Evolutionary conservation across 2,329 filamentous ascomycete genomes (phyloP).

Genomic region (Sarocladium strictum): DNA sequence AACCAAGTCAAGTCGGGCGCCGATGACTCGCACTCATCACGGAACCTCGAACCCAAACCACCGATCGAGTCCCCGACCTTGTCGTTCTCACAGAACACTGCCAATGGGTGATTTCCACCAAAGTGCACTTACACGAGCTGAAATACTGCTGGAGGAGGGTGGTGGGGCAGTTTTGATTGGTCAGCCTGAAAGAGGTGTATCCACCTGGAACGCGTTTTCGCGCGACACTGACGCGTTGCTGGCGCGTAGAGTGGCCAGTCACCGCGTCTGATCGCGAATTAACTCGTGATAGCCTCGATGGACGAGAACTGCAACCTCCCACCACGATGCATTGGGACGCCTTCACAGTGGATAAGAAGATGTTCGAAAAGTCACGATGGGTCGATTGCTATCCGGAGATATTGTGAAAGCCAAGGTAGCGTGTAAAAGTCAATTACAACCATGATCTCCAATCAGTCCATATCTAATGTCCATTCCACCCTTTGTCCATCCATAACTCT

Average conservation of each 20-base stretch:
- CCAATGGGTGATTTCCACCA: no score
- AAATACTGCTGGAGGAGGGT: neutral
- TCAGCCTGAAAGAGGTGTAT: neutral
- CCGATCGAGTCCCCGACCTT: no score
- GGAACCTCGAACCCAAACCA: no score
- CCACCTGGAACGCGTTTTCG: neutral
- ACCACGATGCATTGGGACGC: neutral
- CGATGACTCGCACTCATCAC: no score
- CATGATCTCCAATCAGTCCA: slow-evolving; percentile 2
- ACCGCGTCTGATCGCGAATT: neutral
- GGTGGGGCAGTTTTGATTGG: neutral
- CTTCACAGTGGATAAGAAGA: no score
- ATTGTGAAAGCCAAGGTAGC: neutral
- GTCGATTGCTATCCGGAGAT: neutral
- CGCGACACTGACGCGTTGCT: slow-evolving; percentile 3
- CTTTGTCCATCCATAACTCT: neutral
- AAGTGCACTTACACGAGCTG: neutral
- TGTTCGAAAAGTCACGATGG: no score
- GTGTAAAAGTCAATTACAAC: slow-evolving; percentile 1
- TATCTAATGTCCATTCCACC: slow-evolving; percentile 6
- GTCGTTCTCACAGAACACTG: neutral
- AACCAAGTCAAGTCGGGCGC: no score
- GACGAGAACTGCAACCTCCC: neutral
- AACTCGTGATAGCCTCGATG: no score
- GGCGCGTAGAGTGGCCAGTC: slow-evolving; percentile 5